Conservation (phyloP, 495 filamentous ascomycete genomes). For the Trichoderma erinaceum region DNA sequence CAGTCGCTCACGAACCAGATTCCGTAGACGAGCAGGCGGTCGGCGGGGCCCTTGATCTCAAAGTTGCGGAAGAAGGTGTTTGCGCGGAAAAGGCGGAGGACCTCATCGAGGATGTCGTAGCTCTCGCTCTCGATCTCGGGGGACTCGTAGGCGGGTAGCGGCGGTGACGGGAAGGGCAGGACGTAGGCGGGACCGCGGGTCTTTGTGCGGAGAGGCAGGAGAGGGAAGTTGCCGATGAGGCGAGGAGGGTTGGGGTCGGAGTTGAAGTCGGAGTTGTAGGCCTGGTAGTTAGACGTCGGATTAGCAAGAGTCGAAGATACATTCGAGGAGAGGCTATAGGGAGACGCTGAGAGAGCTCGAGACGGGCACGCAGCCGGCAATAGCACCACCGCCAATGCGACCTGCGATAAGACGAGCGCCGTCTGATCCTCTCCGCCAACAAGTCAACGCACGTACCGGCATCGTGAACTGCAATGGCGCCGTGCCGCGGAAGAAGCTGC, state of each 20-base stretch:
- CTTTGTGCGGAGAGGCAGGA: conserved; percentile 87
- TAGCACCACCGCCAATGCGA: neutral
- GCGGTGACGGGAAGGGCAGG: conserved; percentile 52
- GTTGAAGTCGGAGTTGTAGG: conserved; percentile 92
- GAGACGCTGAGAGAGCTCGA: neutral
- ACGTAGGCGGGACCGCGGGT: conserved; percentile 88
- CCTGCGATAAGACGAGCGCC: too few species aligned
- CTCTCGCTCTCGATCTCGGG: conserved; percentile 78
- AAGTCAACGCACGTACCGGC: conserved; percentile 25
- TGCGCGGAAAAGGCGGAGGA: conserved; percentile 86
- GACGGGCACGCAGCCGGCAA: neutral
- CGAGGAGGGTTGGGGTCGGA: conserved; percentile 51
- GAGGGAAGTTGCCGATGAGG: conserved; percentile 78
- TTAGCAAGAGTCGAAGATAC: neutral
- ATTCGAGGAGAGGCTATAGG: neutral
- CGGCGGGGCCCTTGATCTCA: conserved; percentile 94
- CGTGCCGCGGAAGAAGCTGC: neutral
- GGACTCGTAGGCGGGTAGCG: conserved; percentile 61
- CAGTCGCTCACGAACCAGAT: conserved; percentile 90
- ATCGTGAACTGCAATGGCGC: conserved; percentile 24
- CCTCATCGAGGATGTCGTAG: conserved; percentile 94
- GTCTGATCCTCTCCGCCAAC: neutral
- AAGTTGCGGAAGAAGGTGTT: conserved; percentile 99
- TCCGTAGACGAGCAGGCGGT: conserved; percentile 91
- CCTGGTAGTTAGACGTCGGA: conserved; percentile 45